Evolutionary conservation across 2,329 filamentous ascomycete genomes (phyloP).

Genomic region (Trichoderma oligosporum): DNA sequence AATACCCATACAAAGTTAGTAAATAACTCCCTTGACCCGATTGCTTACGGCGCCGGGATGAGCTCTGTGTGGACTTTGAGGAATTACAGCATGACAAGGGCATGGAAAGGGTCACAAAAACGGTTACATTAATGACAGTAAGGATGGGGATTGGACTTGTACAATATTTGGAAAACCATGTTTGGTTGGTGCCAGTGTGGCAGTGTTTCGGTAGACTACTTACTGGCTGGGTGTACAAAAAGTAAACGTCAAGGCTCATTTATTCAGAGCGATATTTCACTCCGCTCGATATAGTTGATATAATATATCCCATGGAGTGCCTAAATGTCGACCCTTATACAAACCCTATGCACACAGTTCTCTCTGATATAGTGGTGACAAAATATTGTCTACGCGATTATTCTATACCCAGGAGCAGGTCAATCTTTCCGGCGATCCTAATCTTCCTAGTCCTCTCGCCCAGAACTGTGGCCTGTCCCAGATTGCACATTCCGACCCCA

Average conservation of each 20-base stretch:
- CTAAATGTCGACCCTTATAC: background rate
- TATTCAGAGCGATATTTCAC: slow-evolving; percentile 1
- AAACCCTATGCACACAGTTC: background rate
- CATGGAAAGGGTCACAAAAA: background rate
- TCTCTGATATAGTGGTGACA: background rate
- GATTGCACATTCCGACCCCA: slow-evolving; percentile 42
- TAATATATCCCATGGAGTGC: slow-evolving; percentile 1
- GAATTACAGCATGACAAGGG: background rate
- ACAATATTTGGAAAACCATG: slow-evolving; percentile 12
- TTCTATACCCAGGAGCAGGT: slow-evolving; percentile 31
- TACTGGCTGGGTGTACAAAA: slow-evolving; percentile 5
- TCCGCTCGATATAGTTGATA: slow-evolving; percentile 12
- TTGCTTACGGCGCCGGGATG: background rate
- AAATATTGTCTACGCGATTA: slow-evolving; percentile 22
- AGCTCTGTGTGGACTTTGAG: background rate
- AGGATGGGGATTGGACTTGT: slow-evolving; percentile 15
- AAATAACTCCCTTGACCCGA: slow-evolving; percentile 19
- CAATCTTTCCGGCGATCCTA: slow-evolving; percentile 28
- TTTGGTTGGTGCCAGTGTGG: slow-evolving; percentile 1
- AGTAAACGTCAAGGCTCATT: background rate
- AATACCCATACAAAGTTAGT: slow-evolving; percentile 53
- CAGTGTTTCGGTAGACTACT: background rate
- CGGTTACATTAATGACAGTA: background rate
- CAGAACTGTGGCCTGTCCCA: slow-evolving; percentile 35
- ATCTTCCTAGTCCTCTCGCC: slow-evolving; percentile 40